phyloP scores from a whole-genome alignment of 768 basidiomycete genomes.

The Postia placenta region DNA sequence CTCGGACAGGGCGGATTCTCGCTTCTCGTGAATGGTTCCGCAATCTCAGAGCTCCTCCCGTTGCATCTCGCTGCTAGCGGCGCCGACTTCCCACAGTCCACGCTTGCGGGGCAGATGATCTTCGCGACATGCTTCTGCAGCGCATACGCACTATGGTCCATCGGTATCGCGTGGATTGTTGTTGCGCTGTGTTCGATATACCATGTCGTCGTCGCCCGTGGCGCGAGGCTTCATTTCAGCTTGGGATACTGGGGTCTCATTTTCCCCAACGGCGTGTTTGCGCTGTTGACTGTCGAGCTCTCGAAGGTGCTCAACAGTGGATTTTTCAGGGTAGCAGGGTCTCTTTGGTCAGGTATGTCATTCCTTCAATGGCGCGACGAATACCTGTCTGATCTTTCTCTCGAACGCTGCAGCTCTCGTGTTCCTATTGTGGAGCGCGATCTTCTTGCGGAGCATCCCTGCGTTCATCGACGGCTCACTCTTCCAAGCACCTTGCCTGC shows the following conservation, averaged over 20 bases:
- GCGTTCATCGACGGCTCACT: slow-evolving; percentile 40
- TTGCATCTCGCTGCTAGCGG: slow-evolving; percentile 23
- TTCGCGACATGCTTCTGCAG: slow-evolving; percentile 39
- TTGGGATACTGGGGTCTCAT: slow-evolving; percentile 49
- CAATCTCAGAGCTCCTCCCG: slow-evolving; percentile 30
- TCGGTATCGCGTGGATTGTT: slow-evolving; percentile 47
- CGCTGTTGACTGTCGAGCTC: slow-evolving; percentile 43
- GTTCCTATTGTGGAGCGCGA: slow-evolving; percentile 36
- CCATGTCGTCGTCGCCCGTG: slow-evolving; percentile 25
- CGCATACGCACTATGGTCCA: slow-evolving; percentile 47
- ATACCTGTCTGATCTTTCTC: background rate
- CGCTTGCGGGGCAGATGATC: slow-evolving; percentile 34
- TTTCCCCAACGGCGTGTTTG: slow-evolving; percentile 52
- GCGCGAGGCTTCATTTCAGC: slow-evolving; percentile 32
- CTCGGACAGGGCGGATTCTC: slow-evolving; percentile 48
- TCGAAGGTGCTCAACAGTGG: slow-evolving; percentile 41
- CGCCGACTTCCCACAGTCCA: slow-evolving; percentile 26
- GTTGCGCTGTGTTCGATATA: slow-evolving; percentile 37
- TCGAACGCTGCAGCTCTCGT: slow-evolving; percentile 32
- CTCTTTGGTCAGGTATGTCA: slow-evolving; percentile 44
- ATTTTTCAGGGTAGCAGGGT: slow-evolving; percentile 48
- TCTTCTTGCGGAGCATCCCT: slow-evolving; percentile 38
- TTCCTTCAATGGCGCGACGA: too few relatives aligned
- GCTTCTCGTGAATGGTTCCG: slow-evolving; percentile 33
- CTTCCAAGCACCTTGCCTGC: slow-evolving; percentile 41